Evolutionary conservation across 306 rosid species (phyloP), one percentile per base, ranked within the genome.

Genomic region (Crataegus laevigata): DNA sequence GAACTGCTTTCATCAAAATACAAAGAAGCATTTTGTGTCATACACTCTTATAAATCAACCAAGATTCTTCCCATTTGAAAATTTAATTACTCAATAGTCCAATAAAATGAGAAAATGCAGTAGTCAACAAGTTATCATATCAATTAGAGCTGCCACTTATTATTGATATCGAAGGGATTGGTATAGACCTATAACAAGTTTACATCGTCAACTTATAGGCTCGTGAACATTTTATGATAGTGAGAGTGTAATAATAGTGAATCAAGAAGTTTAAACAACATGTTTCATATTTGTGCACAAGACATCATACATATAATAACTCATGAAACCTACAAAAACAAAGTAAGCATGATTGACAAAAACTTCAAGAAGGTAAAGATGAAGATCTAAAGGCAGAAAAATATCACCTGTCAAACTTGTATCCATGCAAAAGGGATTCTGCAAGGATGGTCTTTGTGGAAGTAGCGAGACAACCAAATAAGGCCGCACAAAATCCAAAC

Each of bases 401-500:
- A 65, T 22, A 42, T 66, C 82, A 90, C 98, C 98, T 94, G 84
- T 94, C 98, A 65, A 94, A 94, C 84, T 94, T 94, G 91, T 91
- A 94, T 69, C 98, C 97, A 68, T 94, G 98, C 82, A 94, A 72
- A 58, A 94, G 84, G 71, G 97, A 87, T 75, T 94, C 98, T 0
- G 98, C 98, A 63, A 94, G 97, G 80, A 94, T 94, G 50, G 97
- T 94, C 81, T 94, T 94, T 21, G 98, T 94, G 74, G 98, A 94
- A 72, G 98, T 94, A 80, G 98, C 98, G 75, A 94, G 86, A 76
- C 98, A 94, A 47, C 98, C 98, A 85, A 94, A 80, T 79, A 94
- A 87, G 78, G 98, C 97, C 78, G 98, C 98, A 84, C 97, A 94
- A 81, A 94, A 94, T 50, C 98, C 97, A 51, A 94, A 81, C 87